Percentiles rank a stretch among this genome's conserved stretches.
Evolutionary conservation across 805 yeast species (phyloP).

Genomic region (Lipomyces anomalus): DNA sequence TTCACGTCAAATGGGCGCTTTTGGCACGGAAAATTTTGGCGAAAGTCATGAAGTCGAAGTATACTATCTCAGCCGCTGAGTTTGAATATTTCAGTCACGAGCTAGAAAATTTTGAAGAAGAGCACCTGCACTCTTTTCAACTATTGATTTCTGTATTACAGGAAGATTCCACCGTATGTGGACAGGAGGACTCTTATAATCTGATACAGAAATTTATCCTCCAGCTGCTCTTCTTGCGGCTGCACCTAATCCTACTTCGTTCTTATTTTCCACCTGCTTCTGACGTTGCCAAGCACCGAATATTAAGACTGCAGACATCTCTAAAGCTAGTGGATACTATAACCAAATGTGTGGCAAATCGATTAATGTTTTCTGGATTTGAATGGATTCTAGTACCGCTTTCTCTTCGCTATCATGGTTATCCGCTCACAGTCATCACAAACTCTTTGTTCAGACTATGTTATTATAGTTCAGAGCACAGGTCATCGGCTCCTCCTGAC

Average conservation of each 20-base stretch:
- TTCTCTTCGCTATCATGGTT: constrained; percentile 10
- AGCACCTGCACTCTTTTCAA: constrained; percentile 17
- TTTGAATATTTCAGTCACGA: constrained; percentile 2
- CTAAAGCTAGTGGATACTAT: constrained; percentile 17
- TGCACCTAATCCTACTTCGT: constrained; percentile 12
- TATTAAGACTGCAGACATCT: constrained; percentile 10
- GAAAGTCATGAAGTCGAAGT: constrained; percentile 8
- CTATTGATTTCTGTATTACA: constrained; percentile 13
- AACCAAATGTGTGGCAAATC: constrained; percentile 10
- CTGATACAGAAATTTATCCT: constrained; percentile 14
- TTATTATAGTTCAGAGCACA: constrained; percentile 1
- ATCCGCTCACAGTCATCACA: constrained; percentile 2
- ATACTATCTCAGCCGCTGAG: constrained; percentile 4
- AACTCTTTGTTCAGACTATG: constrained; percentile 1
- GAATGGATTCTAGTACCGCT: constrained; percentile 17
- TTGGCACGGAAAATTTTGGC: constrained; percentile 9
- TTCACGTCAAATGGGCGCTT: constrained; percentile 17
- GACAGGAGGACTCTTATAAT: constrained; percentile 17
- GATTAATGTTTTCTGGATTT: constrained; percentile 11
- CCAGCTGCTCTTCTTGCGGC: constrained; percentile 14
- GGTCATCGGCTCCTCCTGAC: background rate
- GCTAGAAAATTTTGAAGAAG: constrained; percentile 14
- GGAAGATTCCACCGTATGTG: constrained; percentile 11
- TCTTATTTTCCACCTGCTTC: constrained; percentile 10
- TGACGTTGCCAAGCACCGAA: constrained; percentile 6